Evolutionary conservation across 2,329 filamentous ascomycete species (phyloP).

Genomic region (Hypoxylon sp.): DNA sequence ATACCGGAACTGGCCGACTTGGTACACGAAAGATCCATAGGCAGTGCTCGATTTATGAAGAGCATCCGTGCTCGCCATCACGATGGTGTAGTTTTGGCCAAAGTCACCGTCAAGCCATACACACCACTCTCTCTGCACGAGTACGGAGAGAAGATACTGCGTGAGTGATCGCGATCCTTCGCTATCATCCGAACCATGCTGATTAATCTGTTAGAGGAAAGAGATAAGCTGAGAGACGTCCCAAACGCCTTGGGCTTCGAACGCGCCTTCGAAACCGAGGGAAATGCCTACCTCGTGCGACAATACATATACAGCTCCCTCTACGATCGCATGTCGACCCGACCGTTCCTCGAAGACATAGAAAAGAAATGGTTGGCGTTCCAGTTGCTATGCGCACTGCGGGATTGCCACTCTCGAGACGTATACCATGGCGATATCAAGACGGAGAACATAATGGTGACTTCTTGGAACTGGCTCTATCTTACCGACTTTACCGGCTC

Average conservation of each 20-base stretch:
- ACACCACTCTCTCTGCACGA: constrained; percentile 81
- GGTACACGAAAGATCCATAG: constrained; percentile 91
- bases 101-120: constrained; percentile 94
- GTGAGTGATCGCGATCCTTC: constrained; percentile 60
- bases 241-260: constrained; percentile 94
- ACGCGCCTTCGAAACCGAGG: constrained; percentile 89
- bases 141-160: constrained; percentile 80
- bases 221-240: constrained; percentile 81
- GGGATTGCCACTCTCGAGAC: constrained; percentile 89
- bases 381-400: constrained; percentile 89
- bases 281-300: constrained; percentile 90
- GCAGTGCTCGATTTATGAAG: constrained; percentile 95
- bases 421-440: constrained; percentile 99
- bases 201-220: constrained; percentile 70
- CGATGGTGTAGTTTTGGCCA: constrained; percentile 92
- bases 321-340: constrained; percentile 95
- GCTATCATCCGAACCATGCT: constrained; percentile 6
- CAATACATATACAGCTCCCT: constrained; percentile 97
- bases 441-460: constrained; percentile 95
- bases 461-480: constrained; percentile 99
- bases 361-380: constrained; percentile 99
- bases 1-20: constrained; percentile 91
- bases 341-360: constrained; percentile 95
- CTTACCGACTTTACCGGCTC: constrained; percentile 96
- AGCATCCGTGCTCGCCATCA: constrained; percentile 90